Conservation (phyloP, 139 green algal genomes). For the Chara braunii region DNA sequence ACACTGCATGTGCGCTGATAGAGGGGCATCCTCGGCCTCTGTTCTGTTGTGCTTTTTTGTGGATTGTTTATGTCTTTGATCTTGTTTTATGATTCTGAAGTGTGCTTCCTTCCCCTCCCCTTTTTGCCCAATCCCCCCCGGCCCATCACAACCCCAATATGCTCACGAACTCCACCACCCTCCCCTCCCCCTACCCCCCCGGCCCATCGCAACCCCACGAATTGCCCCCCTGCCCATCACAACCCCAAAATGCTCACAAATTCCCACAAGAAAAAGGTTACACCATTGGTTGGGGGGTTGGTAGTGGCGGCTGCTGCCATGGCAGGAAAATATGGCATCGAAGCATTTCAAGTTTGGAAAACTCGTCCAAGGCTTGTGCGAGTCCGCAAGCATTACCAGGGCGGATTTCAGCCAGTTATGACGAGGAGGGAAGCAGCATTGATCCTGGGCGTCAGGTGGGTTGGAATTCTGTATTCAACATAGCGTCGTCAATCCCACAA, state of each 20-base stretch:
- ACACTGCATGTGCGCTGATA: too few relatives aligned
- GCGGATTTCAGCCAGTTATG: slow-evolving; percentile 89
- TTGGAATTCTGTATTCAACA: neutral
- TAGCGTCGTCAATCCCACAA: too few relatives aligned
- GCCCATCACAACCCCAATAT: slow-evolving; percentile 1
- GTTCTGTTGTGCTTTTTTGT: too few relatives aligned
- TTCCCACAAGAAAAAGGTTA: slow-evolving; percentile 1
- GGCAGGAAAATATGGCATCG: slow-evolving; percentile 56
- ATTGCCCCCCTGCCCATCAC: too few relatives aligned
- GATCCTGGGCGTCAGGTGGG: slow-evolving; percentile 76
- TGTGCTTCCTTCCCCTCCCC: too few relatives aligned
- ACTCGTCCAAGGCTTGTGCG: slow-evolving; percentile 49
- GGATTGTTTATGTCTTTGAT: too few relatives aligned
- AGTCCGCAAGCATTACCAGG: slow-evolving; percentile 47
- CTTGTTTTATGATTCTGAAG: too few relatives aligned
- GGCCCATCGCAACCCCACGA: too few relatives aligned
- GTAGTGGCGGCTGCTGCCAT: slow-evolving; percentile 78
- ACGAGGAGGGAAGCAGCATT: slow-evolving; percentile 79
- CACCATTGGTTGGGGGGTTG: slow-evolving; percentile 69
- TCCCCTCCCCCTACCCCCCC: too few relatives aligned
- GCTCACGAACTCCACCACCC: neutral
- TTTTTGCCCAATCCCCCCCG: too few relatives aligned
- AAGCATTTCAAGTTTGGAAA: slow-evolving; percentile 59
- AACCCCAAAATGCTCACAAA: neutral
- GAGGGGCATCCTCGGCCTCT: too few relatives aligned